phyloP scores from a whole-genome alignment of 78 protist genomes.

The Bigelowiella natans region DNA sequence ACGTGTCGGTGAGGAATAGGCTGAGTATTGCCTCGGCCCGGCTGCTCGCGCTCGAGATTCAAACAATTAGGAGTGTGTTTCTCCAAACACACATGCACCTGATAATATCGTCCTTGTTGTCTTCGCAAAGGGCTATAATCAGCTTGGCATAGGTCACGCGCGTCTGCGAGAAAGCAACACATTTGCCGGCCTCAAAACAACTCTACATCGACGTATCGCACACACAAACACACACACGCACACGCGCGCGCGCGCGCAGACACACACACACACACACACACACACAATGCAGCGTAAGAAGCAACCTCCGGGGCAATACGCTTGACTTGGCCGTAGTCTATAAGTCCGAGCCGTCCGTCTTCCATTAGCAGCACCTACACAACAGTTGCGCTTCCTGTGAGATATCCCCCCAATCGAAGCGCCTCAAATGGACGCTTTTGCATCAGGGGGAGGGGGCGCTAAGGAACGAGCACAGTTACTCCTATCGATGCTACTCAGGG shows the following conservation, averaged over 20 bases:
- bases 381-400: no score
- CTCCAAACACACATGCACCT: neutral
- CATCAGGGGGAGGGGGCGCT: no score
- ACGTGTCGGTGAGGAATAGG: no score
- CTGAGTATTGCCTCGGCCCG: no score
- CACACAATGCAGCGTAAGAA: no score
- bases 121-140: neutral
- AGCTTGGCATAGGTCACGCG: neutral
- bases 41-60: no score
- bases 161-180: neutral
- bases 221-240: neutral
- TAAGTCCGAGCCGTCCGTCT: neutral
- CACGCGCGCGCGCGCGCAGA: neutral
- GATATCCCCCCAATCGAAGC: no score
- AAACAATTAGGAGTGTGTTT: neutral
- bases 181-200: neutral
- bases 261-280: neutral
- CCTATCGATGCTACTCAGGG: no score
- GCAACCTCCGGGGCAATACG: neutral
- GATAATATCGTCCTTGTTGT: neutral
- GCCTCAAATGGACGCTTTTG: no score
- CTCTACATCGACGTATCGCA: neutral
- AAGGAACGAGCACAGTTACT: no score
- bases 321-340: constrained; percentile 9
- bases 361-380: neutral